Evolutionary conservation across 768 basidiomycete species (phyloP), one percentile per base, ranked within the genome.

Genomic region (Auricularia auricula-judae): DNA sequence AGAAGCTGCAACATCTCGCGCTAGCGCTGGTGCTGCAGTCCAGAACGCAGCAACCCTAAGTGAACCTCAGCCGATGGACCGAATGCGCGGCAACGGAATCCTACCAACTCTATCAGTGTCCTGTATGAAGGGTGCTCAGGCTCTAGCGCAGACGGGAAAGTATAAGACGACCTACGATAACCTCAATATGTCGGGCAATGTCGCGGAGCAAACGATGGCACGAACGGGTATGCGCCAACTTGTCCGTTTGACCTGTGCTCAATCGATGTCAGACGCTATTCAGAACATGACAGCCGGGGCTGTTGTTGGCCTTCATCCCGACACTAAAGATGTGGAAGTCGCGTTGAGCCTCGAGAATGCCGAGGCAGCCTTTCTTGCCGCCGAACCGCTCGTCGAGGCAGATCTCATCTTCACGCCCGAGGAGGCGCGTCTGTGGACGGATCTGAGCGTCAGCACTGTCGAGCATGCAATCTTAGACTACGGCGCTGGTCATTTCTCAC

Each of bases 251-350:
- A n/a, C n/a, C n/a, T n/a, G n/a, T n/a, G n/a, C n/a, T 8, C 47
- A 51, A 21, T 67, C 2, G 12, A 39, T 39, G 12, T 12, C 36
- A 71, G 47, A 74, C 65, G 43, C 76, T 0, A 73, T 74, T 44
- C 73, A 77, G 56, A 78, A 76, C 65, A 76, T 77, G 0, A 78
- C 77, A 0, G 76, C 75, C 65, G 73, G 72, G 1, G 78, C 78
- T 0, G 63, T 75, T 0, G 70, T 69, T 7, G 69, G 71, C 0
- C 67, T 79, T 1, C 23, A 0, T 74, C 62, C 16, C 23, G 23
- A 23, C 23, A 23, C 1, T 1, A 23, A 23, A 23, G 67, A 71
- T 0, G 76, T 74, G 0, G 42, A 16, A 0, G 69, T 72, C 3
- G 71, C 76, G 56, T 67, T 79, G 67, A 36, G 66, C 4, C 65